Base-by-base conservation (phyloP, 345 rosid genomes). In the Gossypium sturtianum region DNA sequence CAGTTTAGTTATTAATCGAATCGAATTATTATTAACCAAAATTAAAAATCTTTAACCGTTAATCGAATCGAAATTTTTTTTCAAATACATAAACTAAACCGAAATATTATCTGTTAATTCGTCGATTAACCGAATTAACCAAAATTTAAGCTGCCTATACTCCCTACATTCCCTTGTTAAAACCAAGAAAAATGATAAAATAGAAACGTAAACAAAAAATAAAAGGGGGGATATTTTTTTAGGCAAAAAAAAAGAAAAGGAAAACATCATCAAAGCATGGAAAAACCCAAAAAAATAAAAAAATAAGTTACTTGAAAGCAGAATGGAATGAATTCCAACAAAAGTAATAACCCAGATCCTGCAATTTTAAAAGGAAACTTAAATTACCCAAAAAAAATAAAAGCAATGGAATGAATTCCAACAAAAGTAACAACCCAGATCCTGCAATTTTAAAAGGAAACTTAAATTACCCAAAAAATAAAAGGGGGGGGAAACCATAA, bases 301-400 rank as follows among this genome's bases (percentile, higher is more conserved):
- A 67, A 56, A 58, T 49, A 52, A 64, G 17, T 69, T 84, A 79
- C 84, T 84, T 72, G 74, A 75, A 76, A 68, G 23, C 23, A 16
- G 66, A 38, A 25, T 34, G 27, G 72, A 74, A 20, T 53, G 69
- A 41, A 71, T 61, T 76, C 25, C 57, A 77, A 66, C 15, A 27
- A 77, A 68, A 74, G 7, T 3, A 66, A 1, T 57, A 13, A 19
- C 69, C 51, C 22, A 74, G 78, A 82, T 80, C 83, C 78, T 80
- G 74, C 65, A 76, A 58, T 58, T 23, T 27, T 61, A 76, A 58
- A 20, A 56, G 48, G 57, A 80, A 63, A 6, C 56, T 59, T 63
- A 17, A 75, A 70, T 16, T 41, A 16, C 59, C 66, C 54, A 66
- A 11, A 19, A 54, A 73, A 66, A n/a, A n/a, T n/a, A n/a, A n/a